phyloP scores from a whole-genome alignment of 495 filamentous ascomycete species.

The Neurospora sp. region DNA sequence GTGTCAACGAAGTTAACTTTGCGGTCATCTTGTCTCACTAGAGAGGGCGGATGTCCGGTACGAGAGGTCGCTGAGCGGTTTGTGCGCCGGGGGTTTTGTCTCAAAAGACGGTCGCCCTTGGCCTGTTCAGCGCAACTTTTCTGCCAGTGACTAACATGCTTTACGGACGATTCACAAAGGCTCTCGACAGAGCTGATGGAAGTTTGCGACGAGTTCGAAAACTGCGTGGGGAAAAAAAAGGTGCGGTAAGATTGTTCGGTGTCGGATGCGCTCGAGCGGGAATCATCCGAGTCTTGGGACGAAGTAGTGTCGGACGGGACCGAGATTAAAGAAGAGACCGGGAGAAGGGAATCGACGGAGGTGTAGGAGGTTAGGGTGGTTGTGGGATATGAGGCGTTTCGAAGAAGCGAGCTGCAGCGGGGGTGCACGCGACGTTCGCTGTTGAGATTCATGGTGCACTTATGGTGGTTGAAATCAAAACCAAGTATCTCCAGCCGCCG shows the following conservation, averaged over 20 bases:
- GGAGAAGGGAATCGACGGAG: conserved; percentile 30
- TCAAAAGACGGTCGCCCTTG: conserved; percentile 48
- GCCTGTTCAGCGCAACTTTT: conserved; percentile 9
- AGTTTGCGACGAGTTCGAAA: conserved; percentile 17
- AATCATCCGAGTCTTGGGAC: conserved; percentile 42
- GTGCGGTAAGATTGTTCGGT: conserved; percentile 18
- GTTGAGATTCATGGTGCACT: conserved; percentile 43
- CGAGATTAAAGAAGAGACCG: conserved; percentile 52
- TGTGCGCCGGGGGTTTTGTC: conserved; percentile 76
- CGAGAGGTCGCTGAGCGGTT: conserved; percentile 41
- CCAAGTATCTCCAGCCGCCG: conserved; percentile 43
- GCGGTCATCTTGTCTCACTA: conserved; percentile 84
- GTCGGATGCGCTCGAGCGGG: conserved; percentile 26
- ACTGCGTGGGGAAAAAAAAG: conserved; percentile 17
- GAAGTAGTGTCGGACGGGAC: conserved; percentile 64
- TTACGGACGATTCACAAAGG: conserved; percentile 15
- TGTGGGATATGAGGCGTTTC: conserved; percentile 47
- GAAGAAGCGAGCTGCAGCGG: conserved; percentile 15
- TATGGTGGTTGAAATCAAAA: conserved; percentile 21
- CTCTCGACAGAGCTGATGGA: conserved; percentile 22
- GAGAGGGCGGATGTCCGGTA: conserved; percentile 63
- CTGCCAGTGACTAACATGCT: conserved; percentile 22
- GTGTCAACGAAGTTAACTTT: conserved; percentile 95
- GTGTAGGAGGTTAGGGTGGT: conserved; percentile 58
- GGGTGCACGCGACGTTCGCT: conserved; percentile 13